These are phyloP conservation scores for Penicillium taxi DNA, from an alignment of 495 filamentous ascomycete genomes.

Conservation along the genomic window DNA sequence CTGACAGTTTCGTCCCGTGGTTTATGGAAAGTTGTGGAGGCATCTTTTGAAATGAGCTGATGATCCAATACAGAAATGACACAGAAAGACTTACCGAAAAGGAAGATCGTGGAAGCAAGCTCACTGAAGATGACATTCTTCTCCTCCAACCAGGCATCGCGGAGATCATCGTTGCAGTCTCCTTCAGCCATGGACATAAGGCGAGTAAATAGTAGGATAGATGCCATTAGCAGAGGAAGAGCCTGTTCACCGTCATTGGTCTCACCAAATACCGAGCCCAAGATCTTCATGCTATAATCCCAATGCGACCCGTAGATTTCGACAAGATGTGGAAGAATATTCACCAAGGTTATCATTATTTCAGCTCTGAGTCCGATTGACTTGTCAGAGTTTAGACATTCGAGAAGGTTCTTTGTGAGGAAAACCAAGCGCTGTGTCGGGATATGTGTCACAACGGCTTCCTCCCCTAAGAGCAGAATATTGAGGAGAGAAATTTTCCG, in stretches of 20 bases:
- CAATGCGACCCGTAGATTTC: conserved; percentile 83
- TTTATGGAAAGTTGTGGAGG: conserved; percentile 47
- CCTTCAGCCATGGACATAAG: conserved; percentile 46
- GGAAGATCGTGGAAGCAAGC: conserved; percentile 46
- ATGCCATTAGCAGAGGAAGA: conserved; percentile 57
- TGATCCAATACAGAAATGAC: conserved; percentile 6
- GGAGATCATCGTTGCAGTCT: conserved; percentile 77
- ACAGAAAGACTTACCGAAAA: conserved; percentile 29
- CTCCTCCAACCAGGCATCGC: conserved; percentile 58
- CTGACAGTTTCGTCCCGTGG: conserved; percentile 65
- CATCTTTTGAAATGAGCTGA: conserved; percentile 31
- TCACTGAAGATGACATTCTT: conserved; percentile 41
- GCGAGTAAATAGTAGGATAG: conserved; percentile 59
- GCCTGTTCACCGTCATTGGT: conserved; percentile 35
- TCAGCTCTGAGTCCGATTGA: conserved; percentile 34
- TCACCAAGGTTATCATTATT: conserved; percentile 54
- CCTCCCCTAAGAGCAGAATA: conserved; percentile 44
- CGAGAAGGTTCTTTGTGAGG: conserved; percentile 66
- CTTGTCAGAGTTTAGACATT: conserved; percentile 54
- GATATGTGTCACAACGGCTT: conserved; percentile 44
- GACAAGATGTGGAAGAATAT: conserved; percentile 61
- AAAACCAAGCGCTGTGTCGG: conserved; percentile 77
- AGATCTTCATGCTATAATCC: conserved; percentile 54
- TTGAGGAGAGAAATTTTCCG: conserved; percentile 52
- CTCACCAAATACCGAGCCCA: conserved; percentile 48